Evolutionary conservation across 192 early-diverging fungal species (phyloP), one percentile per base, ranked within the genome.

Genomic region (Mortierella hygrophila): DNA sequence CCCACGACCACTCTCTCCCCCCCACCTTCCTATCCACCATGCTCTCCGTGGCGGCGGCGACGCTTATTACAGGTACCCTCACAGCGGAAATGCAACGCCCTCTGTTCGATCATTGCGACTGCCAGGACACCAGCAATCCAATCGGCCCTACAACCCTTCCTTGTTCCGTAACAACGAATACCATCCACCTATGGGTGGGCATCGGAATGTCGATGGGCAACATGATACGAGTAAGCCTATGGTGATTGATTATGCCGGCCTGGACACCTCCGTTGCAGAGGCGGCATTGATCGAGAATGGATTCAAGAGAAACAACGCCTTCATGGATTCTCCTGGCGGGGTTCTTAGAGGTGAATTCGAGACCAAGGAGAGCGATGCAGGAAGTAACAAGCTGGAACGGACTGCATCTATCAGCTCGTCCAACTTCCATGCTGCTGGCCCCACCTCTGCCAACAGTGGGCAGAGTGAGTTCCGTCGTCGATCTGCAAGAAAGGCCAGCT

Each of bases 401-500:
- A n/a, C 83, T 6, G 16, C 40, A 20, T 80, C 83, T 2, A 80
- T 65, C 23, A 75, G 69, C 32, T 85, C 83, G 1, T 76, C 83
- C 21, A 42, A 54, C 37, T 2, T 60, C 23, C 21, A 54, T 11
- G 60, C 57, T 23, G 32, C n/a, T 68, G 26, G 65, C 41, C n/a
- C 54, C 32, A 13, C 42, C 78, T 21, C 52, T 49, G 44, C 26
- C 54, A 42, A 26, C 15, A 69, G 41, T 52, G 75, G 75, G 0
- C 46, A 60, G 16, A 72, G 13, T 63, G 77, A 44, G 42, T 80
- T 85, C 41, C 72, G 75, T 60, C 80, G 83, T 38, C 68, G 78
- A 37, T 85, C 83, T 49, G 83, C 83, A 16, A 29, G 83, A n/a
- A 85, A 85, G 37, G 78, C 83, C 35, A 80, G 78, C 47, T 85